Percentiles rank a stretch among this genome's conserved stretches.
Conservation (phyloP, 2,329 filamentous ascomycete genomes). For the Juglanconis sp. region DNA sequence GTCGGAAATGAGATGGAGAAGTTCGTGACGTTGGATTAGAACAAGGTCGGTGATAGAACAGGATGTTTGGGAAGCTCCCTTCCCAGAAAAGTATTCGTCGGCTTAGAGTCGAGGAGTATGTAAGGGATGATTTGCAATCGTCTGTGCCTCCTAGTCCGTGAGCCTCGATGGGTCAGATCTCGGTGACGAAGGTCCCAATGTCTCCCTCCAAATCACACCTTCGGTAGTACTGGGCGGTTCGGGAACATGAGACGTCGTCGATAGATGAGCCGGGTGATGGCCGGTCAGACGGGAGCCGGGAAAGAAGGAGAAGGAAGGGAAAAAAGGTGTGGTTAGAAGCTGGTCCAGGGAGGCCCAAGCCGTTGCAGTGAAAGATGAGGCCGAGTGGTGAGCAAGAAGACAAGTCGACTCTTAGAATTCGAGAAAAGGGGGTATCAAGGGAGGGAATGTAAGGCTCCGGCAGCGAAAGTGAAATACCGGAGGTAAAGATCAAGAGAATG, state of each 20-base stretch:
- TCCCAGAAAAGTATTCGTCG: not conserved
- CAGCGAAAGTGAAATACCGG: not conserved
- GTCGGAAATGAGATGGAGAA: not conserved
- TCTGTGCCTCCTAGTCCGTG: too few relatives aligned
- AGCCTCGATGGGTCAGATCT: not conserved
- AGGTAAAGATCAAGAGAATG: not conserved
- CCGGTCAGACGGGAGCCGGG: not conserved
- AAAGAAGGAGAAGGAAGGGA: too few relatives aligned
- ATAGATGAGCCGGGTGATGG: not conserved
- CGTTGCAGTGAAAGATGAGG: not conserved
- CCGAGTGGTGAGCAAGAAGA: not conserved
- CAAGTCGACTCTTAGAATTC: not conserved
- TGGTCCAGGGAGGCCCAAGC: not conserved
- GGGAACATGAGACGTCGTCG: not conserved
- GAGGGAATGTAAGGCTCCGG: not conserved
- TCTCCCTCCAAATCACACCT: not conserved
- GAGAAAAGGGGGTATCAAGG: not conserved
- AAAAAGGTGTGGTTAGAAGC: not conserved
- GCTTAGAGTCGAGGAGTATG: not conserved
- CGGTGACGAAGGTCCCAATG: not conserved
- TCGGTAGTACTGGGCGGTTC: not conserved
- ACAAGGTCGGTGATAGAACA: not conserved
- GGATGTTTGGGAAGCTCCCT: not conserved
- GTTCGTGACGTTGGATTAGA: not conserved
- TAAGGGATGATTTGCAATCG: not conserved